A percentile compares a stretch with the other conserved stretches of the same genome.
Conservation (phyloP, 2,329 filamentous ascomycete species). For the Aaosphaeria arxii region DNA sequence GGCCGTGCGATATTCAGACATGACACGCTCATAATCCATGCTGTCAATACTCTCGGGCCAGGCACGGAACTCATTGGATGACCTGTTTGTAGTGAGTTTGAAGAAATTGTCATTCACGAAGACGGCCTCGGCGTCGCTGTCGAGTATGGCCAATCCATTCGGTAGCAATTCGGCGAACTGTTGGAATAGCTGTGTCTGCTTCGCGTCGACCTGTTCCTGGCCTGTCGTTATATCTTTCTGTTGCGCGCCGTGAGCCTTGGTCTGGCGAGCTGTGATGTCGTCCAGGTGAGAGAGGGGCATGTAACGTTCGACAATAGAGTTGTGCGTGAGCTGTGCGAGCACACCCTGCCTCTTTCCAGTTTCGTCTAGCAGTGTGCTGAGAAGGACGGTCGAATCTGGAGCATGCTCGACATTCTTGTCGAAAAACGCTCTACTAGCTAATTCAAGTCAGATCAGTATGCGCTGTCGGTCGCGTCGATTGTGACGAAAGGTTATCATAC, state of each 20-base stretch:
- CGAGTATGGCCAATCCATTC: conserved; percentile 45
- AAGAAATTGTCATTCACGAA: conserved; percentile 49
- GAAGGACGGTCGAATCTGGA: conserved; percentile 18
- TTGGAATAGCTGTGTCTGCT: conserved; percentile 42
- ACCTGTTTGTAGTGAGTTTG: conserved; percentile 42
- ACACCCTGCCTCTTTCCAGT: conserved; percentile 28
- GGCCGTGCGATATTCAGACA: conserved; percentile 42
- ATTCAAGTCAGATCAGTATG: conserved; percentile 7
- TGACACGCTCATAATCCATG: conserved; percentile 44
- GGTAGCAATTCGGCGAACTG: conserved; percentile 46
- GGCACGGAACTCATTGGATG: conserved; percentile 39
- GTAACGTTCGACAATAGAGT: conserved; percentile 16
- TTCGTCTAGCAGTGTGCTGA: conserved; percentile 32
- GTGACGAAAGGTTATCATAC: background rate
- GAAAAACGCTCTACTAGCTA: conserved; percentile 27
- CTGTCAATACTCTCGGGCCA: conserved; percentile 48
- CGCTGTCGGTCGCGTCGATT: background rate
- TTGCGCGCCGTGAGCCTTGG: conserved; percentile 10
- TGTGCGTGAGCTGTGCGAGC: conserved; percentile 28
- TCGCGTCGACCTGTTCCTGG: conserved; percentile 21
- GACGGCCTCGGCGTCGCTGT: conserved; percentile 42
- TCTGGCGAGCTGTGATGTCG: conserved; percentile 9
- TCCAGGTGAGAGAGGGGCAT: conserved; percentile 24
- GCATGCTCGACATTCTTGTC: conserved; percentile 9
- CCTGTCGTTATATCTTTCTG: conserved; percentile 1